Evolutionary conservation across 2,329 filamentous ascomycete species (phyloP).

Genomic region (Epichloe uncinata): DNA sequence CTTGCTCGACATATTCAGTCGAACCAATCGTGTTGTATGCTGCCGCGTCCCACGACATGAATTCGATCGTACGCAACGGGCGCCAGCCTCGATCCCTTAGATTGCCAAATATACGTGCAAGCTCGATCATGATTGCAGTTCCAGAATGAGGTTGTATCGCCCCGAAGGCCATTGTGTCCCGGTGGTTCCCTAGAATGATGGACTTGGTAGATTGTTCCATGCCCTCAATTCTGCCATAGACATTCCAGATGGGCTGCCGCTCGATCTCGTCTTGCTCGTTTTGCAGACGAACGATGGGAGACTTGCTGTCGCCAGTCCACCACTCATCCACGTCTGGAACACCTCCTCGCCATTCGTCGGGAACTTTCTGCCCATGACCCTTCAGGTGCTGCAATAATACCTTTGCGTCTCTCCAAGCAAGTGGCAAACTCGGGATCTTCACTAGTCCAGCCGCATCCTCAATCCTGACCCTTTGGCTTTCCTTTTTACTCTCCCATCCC

Average conservation of each 20-base stretch:
- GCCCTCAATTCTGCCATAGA: slow-evolving; percentile 74
- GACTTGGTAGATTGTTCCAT: slow-evolving; percentile 72
- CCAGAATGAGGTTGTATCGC: slow-evolving; percentile 77
- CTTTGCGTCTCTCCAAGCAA: slow-evolving; percentile 83
- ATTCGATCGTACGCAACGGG: slow-evolving; percentile 86
- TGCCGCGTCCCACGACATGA: slow-evolving; percentile 90
- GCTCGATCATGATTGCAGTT: slow-evolving; percentile 81
- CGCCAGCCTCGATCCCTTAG: slow-evolving; percentile 70
- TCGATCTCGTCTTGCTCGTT: slow-evolving; percentile 79
- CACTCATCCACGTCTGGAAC: slow-evolving; percentile 64
- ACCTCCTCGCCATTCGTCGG: slow-evolving; percentile 60
- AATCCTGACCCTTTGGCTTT: slow-evolving; percentile 50
- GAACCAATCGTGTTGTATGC: slow-evolving; percentile 91
- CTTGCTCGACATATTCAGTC: slow-evolving; percentile 86
- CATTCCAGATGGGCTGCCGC: slow-evolving; percentile 81
- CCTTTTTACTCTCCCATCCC: slow-evolving; percentile 63
- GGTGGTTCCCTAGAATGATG: slow-evolving; percentile 84
- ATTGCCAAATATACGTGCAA: slow-evolving; percentile 73
- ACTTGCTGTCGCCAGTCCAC: slow-evolving; percentile 68
- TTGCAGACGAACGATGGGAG: slow-evolving; percentile 66
- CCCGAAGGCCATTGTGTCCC: slow-evolving; percentile 85
- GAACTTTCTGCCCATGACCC: slow-evolving; percentile 57
- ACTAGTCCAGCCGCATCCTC: slow-evolving; percentile 60
- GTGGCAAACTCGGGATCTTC: slow-evolving; percentile 77
- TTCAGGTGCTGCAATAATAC: slow-evolving; percentile 61